phyloP scores from a whole-genome alignment of 108 stramenopile species.

The Nitzschia sp. region DNA sequence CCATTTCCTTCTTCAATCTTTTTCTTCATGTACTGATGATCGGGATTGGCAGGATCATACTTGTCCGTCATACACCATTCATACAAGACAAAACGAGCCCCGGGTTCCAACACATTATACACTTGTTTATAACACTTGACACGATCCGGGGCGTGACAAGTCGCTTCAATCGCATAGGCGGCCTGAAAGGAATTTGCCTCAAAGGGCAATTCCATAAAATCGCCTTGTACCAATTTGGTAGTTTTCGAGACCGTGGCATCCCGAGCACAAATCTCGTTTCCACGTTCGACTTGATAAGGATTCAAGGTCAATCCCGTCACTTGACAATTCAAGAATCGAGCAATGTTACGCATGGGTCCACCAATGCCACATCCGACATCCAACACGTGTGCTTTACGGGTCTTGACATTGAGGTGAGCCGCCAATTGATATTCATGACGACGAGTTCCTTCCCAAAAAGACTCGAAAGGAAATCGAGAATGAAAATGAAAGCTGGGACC shows the following conservation, averaged over 20 bases:
- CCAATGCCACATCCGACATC: conserved; percentile 97
- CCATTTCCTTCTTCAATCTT: conserved; percentile 90
- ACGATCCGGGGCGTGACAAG: conserved; percentile 91
- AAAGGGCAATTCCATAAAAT: conserved; percentile 91
- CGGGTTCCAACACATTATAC: conserved; percentile 83
- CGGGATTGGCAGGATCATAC: conserved; percentile 67
- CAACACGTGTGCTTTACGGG: conserved; percentile 49
- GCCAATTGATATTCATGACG: conserved; percentile 91
- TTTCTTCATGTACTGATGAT: conserved; percentile 82
- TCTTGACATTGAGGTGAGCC: conserved; percentile 50
- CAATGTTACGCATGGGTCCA: conserved; percentile 95
- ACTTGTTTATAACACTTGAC: conserved; percentile 77
- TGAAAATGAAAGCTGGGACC: conserved; percentile 91
- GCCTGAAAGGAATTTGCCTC: conserved; percentile 74
- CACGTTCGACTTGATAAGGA: conserved; percentile 88
- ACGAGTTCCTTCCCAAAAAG: conserved; percentile 83
- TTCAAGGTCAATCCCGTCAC: conserved; percentile 87
- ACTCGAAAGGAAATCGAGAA: conserved; percentile 75
- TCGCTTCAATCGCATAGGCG: conserved; percentile 94
- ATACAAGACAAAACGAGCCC: conserved; percentile 81
- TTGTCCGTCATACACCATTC: conserved; percentile 93
- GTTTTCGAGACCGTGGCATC: conserved; percentile 49
- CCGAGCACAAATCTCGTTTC: conserved; percentile 73
- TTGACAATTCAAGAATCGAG: conserved; percentile 68
- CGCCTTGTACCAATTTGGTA: conserved; percentile 66